phyloP scores from a whole-genome alignment of 345 rosid species.

The Salix dunnii region DNA sequence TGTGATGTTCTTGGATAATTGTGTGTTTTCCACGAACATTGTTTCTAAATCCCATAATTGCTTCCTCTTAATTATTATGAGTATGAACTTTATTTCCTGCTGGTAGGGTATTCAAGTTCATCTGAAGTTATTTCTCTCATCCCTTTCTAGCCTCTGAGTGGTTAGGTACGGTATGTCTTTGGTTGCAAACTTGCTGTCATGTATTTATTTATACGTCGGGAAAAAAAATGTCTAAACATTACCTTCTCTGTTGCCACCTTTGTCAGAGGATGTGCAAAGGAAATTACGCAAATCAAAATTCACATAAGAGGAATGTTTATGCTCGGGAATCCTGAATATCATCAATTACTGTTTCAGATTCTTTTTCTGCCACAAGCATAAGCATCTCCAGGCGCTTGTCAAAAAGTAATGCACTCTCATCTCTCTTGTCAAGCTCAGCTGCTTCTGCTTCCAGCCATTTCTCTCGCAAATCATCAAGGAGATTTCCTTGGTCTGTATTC shows the following conservation, averaged over 20 bases:
- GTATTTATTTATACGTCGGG: too few species aligned
- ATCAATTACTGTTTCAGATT: constrained; percentile 29
- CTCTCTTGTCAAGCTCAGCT: constrained; percentile 94
- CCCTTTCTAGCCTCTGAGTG: too few species aligned
- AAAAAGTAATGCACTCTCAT: constrained; percentile 80
- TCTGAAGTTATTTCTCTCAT: too few species aligned
- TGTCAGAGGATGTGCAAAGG: not conserved
- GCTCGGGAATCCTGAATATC: constrained; percentile 20
- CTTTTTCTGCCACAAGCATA: constrained; percentile 68
- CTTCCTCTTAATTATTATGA: too few species aligned
- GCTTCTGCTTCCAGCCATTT: constrained; percentile 99
- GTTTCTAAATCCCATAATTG: too few species aligned
- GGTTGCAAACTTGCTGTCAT: too few species aligned
- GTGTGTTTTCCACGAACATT: too few species aligned
- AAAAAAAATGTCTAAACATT: too few species aligned
- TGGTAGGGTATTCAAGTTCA: too few species aligned
- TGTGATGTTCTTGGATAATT: too few species aligned
- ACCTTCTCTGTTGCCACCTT: not conserved
- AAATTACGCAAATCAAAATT: not conserved
- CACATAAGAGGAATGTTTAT: constrained; percentile 9
- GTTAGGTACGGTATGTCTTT: too few species aligned
- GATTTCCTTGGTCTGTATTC: constrained; percentile 67
- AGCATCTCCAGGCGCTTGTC: constrained; percentile 88
- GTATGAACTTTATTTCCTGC: too few species aligned
- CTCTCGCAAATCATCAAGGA: constrained; percentile 88